Conservation (phyloP, 805 yeast genomes). For the Kluyveromyces siamensis region DNA sequence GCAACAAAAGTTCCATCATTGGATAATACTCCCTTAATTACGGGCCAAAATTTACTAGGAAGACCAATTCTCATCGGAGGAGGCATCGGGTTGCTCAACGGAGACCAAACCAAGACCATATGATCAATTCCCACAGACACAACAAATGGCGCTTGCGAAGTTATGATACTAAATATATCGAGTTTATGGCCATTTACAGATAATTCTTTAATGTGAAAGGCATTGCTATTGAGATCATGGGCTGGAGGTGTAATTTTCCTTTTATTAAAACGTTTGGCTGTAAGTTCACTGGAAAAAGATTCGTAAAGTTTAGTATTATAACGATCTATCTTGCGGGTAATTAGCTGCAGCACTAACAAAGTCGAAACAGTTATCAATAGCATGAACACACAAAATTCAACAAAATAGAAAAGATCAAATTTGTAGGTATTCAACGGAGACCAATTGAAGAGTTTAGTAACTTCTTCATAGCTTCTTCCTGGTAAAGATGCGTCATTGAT, state of each 20-base stretch:
- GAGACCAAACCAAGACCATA: conserved; percentile 65
- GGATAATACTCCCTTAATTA: conserved; percentile 46
- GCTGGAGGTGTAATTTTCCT: conserved; percentile 6
- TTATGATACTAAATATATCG: conserved; percentile 53
- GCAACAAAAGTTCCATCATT: conserved; percentile 52
- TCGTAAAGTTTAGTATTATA: background rate
- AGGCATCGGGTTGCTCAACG: conserved; percentile 41
- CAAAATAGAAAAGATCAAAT: conserved; percentile 41
- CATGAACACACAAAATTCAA: conserved; percentile 48
- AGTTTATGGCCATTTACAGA: conserved; percentile 46
- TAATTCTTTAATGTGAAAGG: conserved; percentile 29
- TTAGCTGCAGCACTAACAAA: conserved; percentile 34
- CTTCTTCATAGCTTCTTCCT: background rate
- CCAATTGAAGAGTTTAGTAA: conserved; percentile 10
- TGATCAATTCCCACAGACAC: conserved; percentile 71
- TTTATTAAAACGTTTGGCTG: conserved; percentile 8
- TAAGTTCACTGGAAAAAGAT: conserved; percentile 10
- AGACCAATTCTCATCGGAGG: conserved; percentile 37
- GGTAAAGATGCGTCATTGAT: conserved; percentile 3
- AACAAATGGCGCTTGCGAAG: conserved; percentile 54
- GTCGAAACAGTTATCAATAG: conserved; percentile 44
- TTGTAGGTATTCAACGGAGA: conserved; percentile 28
- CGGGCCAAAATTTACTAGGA: conserved; percentile 47
- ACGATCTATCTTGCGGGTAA: conserved; percentile 20
- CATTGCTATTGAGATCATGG: background rate